These are phyloP conservation scores for Phytophthora hybrid DNA, from an alignment of 352 stramenopile species.

Conservation along the genomic window DNA sequence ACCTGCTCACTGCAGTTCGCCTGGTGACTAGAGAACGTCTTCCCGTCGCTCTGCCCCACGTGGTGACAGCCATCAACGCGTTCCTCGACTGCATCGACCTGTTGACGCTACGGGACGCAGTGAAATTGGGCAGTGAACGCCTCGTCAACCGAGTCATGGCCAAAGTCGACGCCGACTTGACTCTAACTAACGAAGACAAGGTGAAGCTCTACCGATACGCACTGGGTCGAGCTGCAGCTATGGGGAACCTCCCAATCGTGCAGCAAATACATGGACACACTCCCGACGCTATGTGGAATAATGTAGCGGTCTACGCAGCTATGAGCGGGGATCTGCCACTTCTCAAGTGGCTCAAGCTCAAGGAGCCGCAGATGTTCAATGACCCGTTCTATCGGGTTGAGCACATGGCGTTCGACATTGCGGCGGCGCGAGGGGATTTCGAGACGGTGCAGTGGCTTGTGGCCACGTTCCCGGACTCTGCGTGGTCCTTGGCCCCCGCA, in stretches of 20 bases:
- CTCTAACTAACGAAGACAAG: neutral
- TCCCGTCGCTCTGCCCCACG: constrained; percentile 1
- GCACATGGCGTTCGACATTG: constrained; percentile 1
- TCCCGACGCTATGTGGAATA: neutral
- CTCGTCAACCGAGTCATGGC: neutral
- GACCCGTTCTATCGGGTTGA: neutral
- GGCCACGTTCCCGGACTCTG: neutral
- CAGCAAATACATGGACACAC: neutral
- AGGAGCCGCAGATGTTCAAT: neutral
- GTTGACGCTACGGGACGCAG: constrained; percentile 1
- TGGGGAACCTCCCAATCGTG: neutral
- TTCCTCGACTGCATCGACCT: constrained; percentile 5
- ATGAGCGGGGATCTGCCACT: constrained; percentile 1
- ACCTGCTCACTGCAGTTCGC: neutral
- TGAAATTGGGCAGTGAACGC: neutral
- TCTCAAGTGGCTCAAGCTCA: neutral
- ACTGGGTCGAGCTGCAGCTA: neutral
- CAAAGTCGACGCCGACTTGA: neutral
- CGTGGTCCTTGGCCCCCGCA: constrained; percentile 2
- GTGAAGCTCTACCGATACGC: neutral
- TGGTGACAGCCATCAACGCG: constrained; percentile 1
- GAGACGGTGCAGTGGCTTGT: constrained; percentile 15
- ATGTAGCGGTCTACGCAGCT: neutral
- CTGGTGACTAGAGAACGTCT: constrained; percentile 2
- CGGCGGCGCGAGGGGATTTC: constrained; percentile 1